A percentile compares a stretch with the other conserved stretches of the same genome.
Conservation (phyloP, 495 filamentous ascomycete genomes). For the Trypethelium eluteriae region DNA sequence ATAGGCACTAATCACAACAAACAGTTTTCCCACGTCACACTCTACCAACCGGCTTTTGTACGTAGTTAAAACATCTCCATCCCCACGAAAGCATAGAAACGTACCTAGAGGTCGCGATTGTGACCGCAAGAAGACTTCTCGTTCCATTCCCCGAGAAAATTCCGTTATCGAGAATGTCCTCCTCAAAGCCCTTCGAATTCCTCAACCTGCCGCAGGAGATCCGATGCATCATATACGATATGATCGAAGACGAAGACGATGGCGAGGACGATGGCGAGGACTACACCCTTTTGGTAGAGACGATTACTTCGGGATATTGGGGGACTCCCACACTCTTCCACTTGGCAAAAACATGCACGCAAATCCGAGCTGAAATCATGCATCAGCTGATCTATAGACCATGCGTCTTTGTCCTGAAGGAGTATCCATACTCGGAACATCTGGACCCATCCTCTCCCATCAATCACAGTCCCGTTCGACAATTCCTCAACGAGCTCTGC, state of each 20-base stretch:
- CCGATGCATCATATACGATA: neutral
- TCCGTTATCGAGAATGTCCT: neutral
- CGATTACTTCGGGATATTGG: neutral
- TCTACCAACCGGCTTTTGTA: no score
- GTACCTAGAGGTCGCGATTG: no score
- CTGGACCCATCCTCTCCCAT: neutral
- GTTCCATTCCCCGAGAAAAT: no score
- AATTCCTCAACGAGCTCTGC: neutral
- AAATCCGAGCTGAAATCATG: neutral
- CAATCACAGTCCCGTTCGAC: neutral
- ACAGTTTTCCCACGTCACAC: no score
- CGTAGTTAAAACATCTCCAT: no score
- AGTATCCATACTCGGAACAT: neutral
- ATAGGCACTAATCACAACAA: no score
- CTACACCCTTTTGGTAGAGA: neutral
- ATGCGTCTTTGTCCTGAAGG: neutral
- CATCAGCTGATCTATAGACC: neutral
- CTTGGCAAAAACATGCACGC: neutral
- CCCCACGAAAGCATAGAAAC: no score
- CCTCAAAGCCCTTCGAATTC: neutral
- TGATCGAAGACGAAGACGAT: no score
- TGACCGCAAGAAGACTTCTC: no score
- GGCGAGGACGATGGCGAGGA: neutral
- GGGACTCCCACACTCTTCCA: neutral
- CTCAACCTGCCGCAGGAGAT: neutral